Evolutionary conservation across 2,329 filamentous ascomycete species (phyloP), one percentile per base, ranked within the genome.

Genomic region (Cladophialophora immunda): DNA sequence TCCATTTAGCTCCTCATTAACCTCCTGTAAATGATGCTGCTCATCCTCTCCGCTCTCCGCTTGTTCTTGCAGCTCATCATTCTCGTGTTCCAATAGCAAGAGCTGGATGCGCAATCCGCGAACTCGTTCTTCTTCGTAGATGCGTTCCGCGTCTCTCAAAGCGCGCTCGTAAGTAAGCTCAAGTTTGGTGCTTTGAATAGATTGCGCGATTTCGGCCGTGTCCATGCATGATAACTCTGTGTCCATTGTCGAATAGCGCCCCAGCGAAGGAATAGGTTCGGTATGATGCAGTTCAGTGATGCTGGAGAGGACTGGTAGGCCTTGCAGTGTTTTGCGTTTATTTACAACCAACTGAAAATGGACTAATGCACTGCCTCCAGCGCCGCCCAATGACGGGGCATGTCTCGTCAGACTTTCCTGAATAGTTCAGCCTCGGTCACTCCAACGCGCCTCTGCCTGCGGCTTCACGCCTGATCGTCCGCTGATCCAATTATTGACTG

Each of bases 71-170:
- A 97, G 79, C 9, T 86, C 84, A 56, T 89, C 86, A 70, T 90
- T 92, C 69, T 96, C 90, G 70, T 94, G 88, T 68, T 89, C 85
- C n/a, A 92, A 81, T n/a, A 93, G 79, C 62, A 94, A 80, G 62
- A 89, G 84, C 69, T 89, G 87, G 68, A 94, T 84, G 71, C 88
- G 88, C 60, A 93, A 79, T 70, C 89, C 86, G 56, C 94, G 89
- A 45, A 87, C 83, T 67, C 90, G 87, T 77, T 98, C 94, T 70
- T 93, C 88, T 73, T 92, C 91, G 71, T 87, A 81, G 63, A 96
- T 83, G 11, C 90, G 81, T 61, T 92, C 86, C 38, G 90, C 86
- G 62, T 89, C 83, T 72, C 90, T 88, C 62, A 86, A 79, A 70
- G 85, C 86, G 67, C 85, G 84, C 71, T 90, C 87, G 76, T 94